Evolutionary conservation across 495 filamentous ascomycete species (phyloP), one percentile per base, ranked within the genome.

Genomic region (Trypethelium eluteriae): DNA sequence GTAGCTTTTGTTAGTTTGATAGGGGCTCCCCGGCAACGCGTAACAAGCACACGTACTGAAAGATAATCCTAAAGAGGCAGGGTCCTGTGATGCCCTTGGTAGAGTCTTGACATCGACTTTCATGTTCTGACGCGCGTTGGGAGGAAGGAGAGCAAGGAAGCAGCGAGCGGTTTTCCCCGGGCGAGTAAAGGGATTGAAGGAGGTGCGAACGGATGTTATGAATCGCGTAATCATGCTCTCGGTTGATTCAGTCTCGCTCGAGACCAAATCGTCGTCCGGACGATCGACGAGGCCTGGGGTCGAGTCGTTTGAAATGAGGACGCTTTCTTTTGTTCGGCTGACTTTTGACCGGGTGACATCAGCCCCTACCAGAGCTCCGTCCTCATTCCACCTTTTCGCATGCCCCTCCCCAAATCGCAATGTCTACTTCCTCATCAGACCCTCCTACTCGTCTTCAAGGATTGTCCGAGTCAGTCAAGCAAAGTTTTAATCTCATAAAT

Each of bases 131-230:
- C 90, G 85, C 36, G 91, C 88, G 65, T 89, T 85, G 32, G 89
- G 84, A 7, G 94, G 93, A n/a, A 99, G 87, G 56, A 88, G 82
- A 34, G 89, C 86, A 69, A 98, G 88, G 75, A 99, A 92, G 57
- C 93, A 78, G 12, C 95, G 86, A 39, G 91, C 91, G 39, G 92
- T 88, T 71, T 91, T 90, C 44, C 70, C 70, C 11, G 88, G 82
- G 71, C 82, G 79, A 4, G 83, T 85, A 85, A 98, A 99, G 32
- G 95, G 95, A 78, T 96, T 96, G 88, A 96, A 97, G 73, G 82
- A 84, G 70, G 90, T 87, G 66, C 84, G 83, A 68, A 98, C 87
- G 72, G 89, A 82, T 73, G 91, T 89, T 79, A 98, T 88, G 81
- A 88, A 91, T 71, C 84, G 82, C 62, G 90, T 95, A 56, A 96